Evolutionary conservation across 768 basidiomycete species (phyloP).

Genomic region (Strobilomyces dryophilus): DNA sequence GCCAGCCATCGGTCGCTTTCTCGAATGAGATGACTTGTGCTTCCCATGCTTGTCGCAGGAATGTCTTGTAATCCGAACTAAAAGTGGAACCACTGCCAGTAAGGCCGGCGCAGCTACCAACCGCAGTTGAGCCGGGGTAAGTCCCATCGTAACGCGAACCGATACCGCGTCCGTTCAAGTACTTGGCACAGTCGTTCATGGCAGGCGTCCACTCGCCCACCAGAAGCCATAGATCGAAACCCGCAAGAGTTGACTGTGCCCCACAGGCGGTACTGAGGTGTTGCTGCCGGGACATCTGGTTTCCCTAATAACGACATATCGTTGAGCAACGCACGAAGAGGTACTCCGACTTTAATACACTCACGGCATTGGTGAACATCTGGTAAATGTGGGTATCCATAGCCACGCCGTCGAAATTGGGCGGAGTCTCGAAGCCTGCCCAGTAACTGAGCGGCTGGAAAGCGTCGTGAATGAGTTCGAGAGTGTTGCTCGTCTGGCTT

Average conservation of each 20-base stretch:
- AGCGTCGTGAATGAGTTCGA: slow-evolving; percentile 73
- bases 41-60: slow-evolving; percentile 80
- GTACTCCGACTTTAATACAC: slow-evolving; percentile 16
- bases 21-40: slow-evolving; percentile 77
- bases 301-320: slow-evolving; percentile 36
- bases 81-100: slow-evolving; percentile 76
- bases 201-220: slow-evolving; percentile 90
- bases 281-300: slow-evolving; percentile 42
- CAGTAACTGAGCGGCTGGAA: slow-evolving; percentile 74
- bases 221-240: slow-evolving; percentile 69
- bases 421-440: slow-evolving; percentile 55
- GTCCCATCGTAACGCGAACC: slow-evolving; percentile 66
- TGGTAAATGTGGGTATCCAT: slow-evolving; percentile 83
- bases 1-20: slow-evolving; percentile 60
- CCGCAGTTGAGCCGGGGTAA: slow-evolving; percentile 54
- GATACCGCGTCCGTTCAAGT: slow-evolving; percentile 74
- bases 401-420: slow-evolving; percentile 58
- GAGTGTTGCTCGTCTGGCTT: slow-evolving; percentile 47
- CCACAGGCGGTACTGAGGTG: slow-evolving; percentile 63
- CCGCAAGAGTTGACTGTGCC: slow-evolving; percentile 40
- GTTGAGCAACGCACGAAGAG: not conserved
- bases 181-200: slow-evolving; percentile 57
- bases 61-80: slow-evolving; percentile 73
- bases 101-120: slow-evolving; percentile 71
- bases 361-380: slow-evolving; percentile 58